phyloP scores from a whole-genome alignment of 1,139 yeast species.

The Zygosaccharomyces sapae region DNA sequence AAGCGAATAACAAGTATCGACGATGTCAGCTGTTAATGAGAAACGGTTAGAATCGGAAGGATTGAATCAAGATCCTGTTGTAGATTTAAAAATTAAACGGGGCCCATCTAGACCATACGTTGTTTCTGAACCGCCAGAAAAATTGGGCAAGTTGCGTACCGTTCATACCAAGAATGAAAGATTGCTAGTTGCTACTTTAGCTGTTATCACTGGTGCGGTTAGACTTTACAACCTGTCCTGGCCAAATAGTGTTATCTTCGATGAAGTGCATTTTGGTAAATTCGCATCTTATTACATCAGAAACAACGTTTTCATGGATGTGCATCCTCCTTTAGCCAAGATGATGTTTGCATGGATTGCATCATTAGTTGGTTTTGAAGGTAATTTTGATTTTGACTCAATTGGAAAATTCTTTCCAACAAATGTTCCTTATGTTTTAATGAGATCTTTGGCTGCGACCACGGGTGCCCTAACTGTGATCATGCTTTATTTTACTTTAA shows the following conservation, averaged over 20 bases:
- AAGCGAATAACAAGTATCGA: not conserved
- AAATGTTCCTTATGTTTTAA: constrained; percentile 64
- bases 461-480: constrained; percentile 78
- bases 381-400: constrained; percentile 64
- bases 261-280: constrained; percentile 84
- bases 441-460: constrained; percentile 83
- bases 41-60: constrained; percentile 7
- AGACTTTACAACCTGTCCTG: constrained; percentile 58
- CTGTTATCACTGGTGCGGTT: constrained; percentile 51
- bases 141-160: constrained; percentile 40
- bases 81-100: constrained; percentile 39
- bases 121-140: constrained; percentile 44
- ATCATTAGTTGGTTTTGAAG: constrained; percentile 67
- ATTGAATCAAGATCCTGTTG: constrained; percentile 43
- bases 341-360: constrained; percentile 80
- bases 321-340: constrained; percentile 91
- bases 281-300: constrained; percentile 70
- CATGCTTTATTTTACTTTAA: constrained; percentile 72
- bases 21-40: constrained; percentile 10
- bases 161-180: constrained; percentile 38
- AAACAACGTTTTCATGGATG: constrained; percentile 81
- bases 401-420: constrained; percentile 66
- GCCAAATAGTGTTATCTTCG: constrained; percentile 87
- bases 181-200: constrained; percentile 45
- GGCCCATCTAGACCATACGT: constrained; percentile 43